These are phyloP conservation scores for Hyphopichia fennica DNA, from an alignment of 1,139 yeast species.

Conservation along the genomic window DNA sequence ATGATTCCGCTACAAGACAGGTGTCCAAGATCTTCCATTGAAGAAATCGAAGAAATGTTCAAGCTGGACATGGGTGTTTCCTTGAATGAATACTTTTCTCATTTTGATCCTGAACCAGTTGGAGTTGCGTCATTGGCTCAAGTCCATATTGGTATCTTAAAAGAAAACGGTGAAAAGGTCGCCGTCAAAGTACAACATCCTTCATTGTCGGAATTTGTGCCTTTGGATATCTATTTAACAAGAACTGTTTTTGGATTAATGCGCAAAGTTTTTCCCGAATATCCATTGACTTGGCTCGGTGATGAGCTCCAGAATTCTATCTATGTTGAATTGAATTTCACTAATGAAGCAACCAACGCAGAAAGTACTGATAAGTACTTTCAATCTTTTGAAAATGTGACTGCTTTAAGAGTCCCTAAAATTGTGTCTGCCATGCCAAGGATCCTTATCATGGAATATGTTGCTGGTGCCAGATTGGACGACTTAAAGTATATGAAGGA, in stretches of 20 bases:
- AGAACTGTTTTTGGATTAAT: constrained; percentile 72
- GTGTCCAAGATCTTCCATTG: constrained; percentile 80
- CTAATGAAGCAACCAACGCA: constrained; percentile 84
- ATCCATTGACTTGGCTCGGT: constrained; percentile 90
- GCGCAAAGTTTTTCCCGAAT: constrained; percentile 84
- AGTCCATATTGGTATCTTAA: constrained; percentile 77
- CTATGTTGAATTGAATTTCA: constrained; percentile 84
- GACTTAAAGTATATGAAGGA: constrained; percentile 62
- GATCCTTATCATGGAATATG: constrained; percentile 83
- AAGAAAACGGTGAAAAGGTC: constrained; percentile 63
- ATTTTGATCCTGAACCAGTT: constrained; percentile 72
- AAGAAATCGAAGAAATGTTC: constrained; percentile 69
- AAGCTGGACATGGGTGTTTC: constrained; percentile 60
- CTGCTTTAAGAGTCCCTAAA: constrained; percentile 80
- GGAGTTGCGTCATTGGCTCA: constrained; percentile 98
- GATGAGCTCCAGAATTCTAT: constrained; percentile 88
- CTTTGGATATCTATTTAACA: constrained; percentile 81
- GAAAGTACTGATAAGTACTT: constrained; percentile 67
- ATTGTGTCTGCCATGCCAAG: constrained; percentile 68
- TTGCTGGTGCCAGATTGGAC: constrained; percentile 82
- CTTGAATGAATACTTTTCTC: constrained; percentile 64
- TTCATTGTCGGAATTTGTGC: constrained; percentile 80
- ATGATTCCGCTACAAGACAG: constrained; percentile 91
- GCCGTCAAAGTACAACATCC: constrained; percentile 98
- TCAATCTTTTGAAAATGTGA: constrained; percentile 48